Evolutionary conservation across 1,139 yeast species (phyloP).

Genomic region (Dujonia santamariae): DNA sequence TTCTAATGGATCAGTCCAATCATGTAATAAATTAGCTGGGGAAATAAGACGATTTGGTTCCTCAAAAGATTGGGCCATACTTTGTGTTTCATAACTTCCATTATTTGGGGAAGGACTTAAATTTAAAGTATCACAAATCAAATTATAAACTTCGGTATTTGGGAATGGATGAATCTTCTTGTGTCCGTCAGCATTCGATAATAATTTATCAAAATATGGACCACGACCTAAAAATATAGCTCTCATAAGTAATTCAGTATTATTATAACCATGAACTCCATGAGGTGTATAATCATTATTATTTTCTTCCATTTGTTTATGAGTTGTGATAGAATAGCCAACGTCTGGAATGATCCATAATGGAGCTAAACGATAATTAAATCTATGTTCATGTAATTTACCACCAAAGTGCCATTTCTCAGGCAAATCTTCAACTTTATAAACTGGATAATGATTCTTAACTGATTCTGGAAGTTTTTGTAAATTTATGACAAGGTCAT

Average conservation of each 20-base stretch:
- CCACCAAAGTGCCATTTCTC: slow-evolving; percentile 68
- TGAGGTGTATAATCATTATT: slow-evolving; percentile 53
- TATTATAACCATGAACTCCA: slow-evolving; percentile 86
- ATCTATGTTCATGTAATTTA: slow-evolving; percentile 32
- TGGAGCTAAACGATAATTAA: slow-evolving; percentile 70
- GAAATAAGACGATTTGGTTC: slow-evolving; percentile 10
- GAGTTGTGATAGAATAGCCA: slow-evolving; percentile 76
- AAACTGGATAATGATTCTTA: slow-evolving; percentile 44
- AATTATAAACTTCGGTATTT: slow-evolving; percentile 70
- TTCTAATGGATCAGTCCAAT: slow-evolving; percentile 51
- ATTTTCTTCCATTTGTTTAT: slow-evolving; percentile 50
- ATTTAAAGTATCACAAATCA: slow-evolving; percentile 67
- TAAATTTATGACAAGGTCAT: slow-evolving; percentile 22
- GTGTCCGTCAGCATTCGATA: slow-evolving; percentile 9
- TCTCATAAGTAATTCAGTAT: slow-evolving; percentile 74
- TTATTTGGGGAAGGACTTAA: slow-evolving; percentile 58
- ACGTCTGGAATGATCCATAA: slow-evolving; percentile 81
- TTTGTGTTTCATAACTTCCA: slow-evolving; percentile 37
- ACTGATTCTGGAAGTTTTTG: slow-evolving; percentile 20
- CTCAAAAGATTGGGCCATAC: neutral
- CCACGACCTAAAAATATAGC: slow-evolving; percentile 80
- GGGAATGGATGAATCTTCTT: slow-evolving; percentile 58
- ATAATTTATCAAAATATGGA: slow-evolving; percentile 55
- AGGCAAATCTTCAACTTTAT: slow-evolving; percentile 58
- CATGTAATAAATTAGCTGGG: slow-evolving; percentile 28